These are phyloP conservation scores for Serendipita sp. DNA, from an alignment of 768 basidiomycete species.

Conservation along the genomic window DNA sequence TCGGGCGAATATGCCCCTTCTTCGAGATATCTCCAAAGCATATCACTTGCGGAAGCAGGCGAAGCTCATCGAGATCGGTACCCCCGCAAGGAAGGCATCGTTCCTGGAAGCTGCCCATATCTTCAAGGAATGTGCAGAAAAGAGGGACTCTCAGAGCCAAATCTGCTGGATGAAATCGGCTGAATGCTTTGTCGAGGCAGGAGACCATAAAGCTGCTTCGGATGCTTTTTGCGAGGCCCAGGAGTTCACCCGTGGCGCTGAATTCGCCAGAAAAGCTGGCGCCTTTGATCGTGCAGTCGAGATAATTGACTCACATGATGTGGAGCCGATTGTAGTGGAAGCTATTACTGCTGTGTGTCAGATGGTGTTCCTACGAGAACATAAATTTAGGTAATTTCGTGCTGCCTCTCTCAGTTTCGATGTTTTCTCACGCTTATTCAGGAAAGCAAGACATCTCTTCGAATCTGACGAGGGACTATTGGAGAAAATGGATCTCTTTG, in stretches of 20 bases:
- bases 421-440: not conserved
- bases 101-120: constrained; percentile 33
- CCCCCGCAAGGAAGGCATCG: constrained; percentile 18
- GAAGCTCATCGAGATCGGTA: constrained; percentile 18
- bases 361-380: not conserved
- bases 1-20: constrained; percentile 27
- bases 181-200: constrained; percentile 29
- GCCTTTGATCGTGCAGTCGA: constrained; percentile 37
- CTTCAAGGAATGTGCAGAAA: constrained; percentile 28
- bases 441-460: not conserved
- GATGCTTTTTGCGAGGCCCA: constrained; percentile 25
- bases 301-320: constrained; percentile 25
- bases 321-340: constrained; percentile 19
- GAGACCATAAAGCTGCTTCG: constrained; percentile 29
- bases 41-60: constrained; percentile 41
- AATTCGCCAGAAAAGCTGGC: constrained; percentile 32
- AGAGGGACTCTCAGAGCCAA: constrained; percentile 15
- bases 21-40: constrained; percentile 33
- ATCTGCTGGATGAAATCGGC: constrained; percentile 29
- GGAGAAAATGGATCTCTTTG: not conserved
- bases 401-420: not conserved
- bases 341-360: not conserved
- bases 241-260: constrained; percentile 29
- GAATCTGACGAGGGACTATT: not conserved
- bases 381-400: not conserved